Percentiles rank a stretch among this genome's conserved stretches.
Evolutionary conservation across 176 grass and related monocot genomes (phyloP).

Genomic region (Oryza punctata): DNA sequence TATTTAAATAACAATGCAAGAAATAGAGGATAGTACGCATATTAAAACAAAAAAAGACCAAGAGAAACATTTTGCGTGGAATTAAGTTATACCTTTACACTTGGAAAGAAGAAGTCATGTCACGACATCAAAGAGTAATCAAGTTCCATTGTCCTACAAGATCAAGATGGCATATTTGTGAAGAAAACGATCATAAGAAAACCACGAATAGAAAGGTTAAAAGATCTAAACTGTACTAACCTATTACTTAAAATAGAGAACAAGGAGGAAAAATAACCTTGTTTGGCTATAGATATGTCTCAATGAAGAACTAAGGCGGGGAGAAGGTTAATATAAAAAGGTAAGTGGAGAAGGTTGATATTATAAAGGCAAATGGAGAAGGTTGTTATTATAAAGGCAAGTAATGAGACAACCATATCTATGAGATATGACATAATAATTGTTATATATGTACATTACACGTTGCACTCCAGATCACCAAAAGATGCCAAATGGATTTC

Average conservation of each 20-base stretch:
- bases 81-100: conserved; percentile 14
- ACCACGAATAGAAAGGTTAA: not conserved
- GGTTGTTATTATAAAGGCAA: not conserved
- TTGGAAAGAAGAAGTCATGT: not conserved
- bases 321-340: not conserved
- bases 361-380: not conserved
- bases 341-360: no score
- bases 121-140: not conserved
- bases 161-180: not conserved
- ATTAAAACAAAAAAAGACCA: not conserved
- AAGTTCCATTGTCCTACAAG: not conserved
- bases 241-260: not conserved
- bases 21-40: not conserved
- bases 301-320: not conserved
- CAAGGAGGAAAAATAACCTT: not conserved
- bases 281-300: not conserved
- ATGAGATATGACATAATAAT: not conserved
- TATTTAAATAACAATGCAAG: not conserved
- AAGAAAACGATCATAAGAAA: not conserved
- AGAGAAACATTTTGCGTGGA: not conserved
- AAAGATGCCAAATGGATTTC: not conserved
- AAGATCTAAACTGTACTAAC: not conserved
- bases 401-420: not conserved
- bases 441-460: not conserved
- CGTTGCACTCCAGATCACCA: not conserved